Base-by-base conservation (phyloP, 352 stramenopile genomes). In the Blastocystis hominis region DNA sequence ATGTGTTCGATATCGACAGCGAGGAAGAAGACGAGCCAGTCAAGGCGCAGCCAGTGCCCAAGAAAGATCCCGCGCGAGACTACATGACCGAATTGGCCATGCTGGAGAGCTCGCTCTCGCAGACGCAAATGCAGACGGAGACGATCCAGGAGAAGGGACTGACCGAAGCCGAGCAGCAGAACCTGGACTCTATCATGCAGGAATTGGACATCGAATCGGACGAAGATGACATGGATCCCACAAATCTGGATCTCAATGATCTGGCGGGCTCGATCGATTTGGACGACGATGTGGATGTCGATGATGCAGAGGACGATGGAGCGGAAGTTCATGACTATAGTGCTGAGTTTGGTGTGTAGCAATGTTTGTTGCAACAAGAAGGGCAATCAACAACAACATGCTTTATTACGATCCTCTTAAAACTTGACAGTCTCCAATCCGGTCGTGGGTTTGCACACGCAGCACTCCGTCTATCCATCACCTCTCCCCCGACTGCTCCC, bases 341-440 rank as follows among this genome's bases (percentile, higher is more conserved):
- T n/a, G 30, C 20, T n/a, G 59, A 68, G 34, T 68, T 68, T 38
- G 59, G 59, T 40, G 59, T 68, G 15, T 78, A 46, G 13, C 17
- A 62, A 44, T 80, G 70, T 80, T 61, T 80, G 15, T 5, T 38
- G 10, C 3, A 62, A 80, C 34, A 7, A 40, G 6, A 64, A 44
- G 17, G 50, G n/a, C 13, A 59, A 38, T 47, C 62, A 80, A 80
- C n/a, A 80, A 80, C n/a, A 80, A 80, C 70, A 80, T 30, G 24
- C 24, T 30, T 30, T 30, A 80, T 80, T 80, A 46, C 70, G 44
- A 50, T 80, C 54, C 7, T 20, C 47, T 80, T 63, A 80, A 46
- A 80, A 80, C 20, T 6, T 36, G 20, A 62, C 69, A 34, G 42
- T 61, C 50, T 80, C 55, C 20, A 80, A 20, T 64, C 69, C 69